Conservation (phyloP, 2,329 filamentous ascomycete genomes). For the Fusarium veterinarium region DNA sequence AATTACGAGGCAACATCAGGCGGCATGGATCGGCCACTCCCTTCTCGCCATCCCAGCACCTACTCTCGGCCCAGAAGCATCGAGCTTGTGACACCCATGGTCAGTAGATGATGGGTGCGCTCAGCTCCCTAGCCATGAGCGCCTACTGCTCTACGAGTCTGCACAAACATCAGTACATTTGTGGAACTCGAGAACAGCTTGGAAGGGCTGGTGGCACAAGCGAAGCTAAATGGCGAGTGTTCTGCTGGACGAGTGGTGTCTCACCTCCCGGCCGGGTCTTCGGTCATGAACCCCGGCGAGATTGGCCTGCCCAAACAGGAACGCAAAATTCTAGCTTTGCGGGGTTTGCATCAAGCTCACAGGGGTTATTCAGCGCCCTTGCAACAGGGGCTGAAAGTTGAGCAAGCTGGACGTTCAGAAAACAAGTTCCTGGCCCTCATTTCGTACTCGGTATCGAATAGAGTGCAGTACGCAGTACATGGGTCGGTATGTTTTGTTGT, state of each 20-base stretch:
- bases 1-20: slow-evolving; percentile 49
- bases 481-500: slow-evolving; percentile 11
- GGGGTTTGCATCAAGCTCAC: slow-evolving; percentile 37
- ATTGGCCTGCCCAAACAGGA: slow-evolving; percentile 34
- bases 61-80: slow-evolving; percentile 71
- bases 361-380: slow-evolving; percentile 36
- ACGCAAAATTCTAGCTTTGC: slow-evolving; percentile 39
- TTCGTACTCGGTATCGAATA: slow-evolving; percentile 29
- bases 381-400: neutral
- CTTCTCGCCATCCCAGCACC: slow-evolving; percentile 63
- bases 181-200: slow-evolving; percentile 6
- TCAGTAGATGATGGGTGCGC: slow-evolving; percentile 56
- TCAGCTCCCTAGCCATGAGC: neutral
- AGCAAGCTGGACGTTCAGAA: slow-evolving; percentile 9
- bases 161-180: slow-evolving; percentile 13
- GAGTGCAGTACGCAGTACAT: slow-evolving; percentile 36
- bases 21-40: slow-evolving; percentile 66
- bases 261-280: slow-evolving; percentile 25
- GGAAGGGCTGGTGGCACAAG: slow-evolving; percentile 13
- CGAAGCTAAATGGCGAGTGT: slow-evolving; percentile 8
- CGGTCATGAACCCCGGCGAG: slow-evolving; percentile 30
- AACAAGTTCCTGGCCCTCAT: slow-evolving; percentile 15
- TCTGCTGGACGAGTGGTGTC: slow-evolving; percentile 1
- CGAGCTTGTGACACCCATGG: slow-evolving; percentile 71
- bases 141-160: slow-evolving; percentile 1